Conservation (phyloP, 1,284 basidiomycete genomes). For the Cerrena zonata region DNA sequence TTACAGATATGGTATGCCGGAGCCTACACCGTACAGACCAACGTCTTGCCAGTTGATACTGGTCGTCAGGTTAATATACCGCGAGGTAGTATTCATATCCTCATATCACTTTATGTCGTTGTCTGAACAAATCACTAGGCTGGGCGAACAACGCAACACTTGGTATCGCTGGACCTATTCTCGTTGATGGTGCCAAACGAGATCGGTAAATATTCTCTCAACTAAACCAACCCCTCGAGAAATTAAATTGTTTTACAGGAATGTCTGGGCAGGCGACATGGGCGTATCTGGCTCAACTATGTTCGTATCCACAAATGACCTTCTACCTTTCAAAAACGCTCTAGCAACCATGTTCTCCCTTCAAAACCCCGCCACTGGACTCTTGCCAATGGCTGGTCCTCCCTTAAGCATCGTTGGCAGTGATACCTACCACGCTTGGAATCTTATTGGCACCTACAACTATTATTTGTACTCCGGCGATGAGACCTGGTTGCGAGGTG, state of each 20-base stretch:
- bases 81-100: slow-evolving; percentile 24
- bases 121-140: slow-evolving; percentile 26
- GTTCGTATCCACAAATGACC: slow-evolving; percentile 56
- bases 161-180: slow-evolving; percentile 53
- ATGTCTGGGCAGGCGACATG: slow-evolving; percentile 62
- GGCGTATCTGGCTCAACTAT: slow-evolving; percentile 56
- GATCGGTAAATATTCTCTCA: slow-evolving; percentile 37
- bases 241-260: slow-evolving; percentile 26
- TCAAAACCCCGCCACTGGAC: slow-evolving; percentile 47
- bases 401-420: slow-evolving; percentile 47
- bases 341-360: slow-evolving; percentile 54
- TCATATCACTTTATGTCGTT: not conserved
- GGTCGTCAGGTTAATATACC: slow-evolving; percentile 38
- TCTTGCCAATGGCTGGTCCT: slow-evolving; percentile 51
- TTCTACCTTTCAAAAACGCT: slow-evolving; percentile 50
- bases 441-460: slow-evolving; percentile 41
- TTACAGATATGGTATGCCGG: slow-evolving; percentile 60
- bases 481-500: slow-evolving; percentile 33
- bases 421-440: slow-evolving; percentile 41
- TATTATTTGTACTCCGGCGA: slow-evolving; percentile 46
- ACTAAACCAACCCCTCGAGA: not conserved
- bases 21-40: slow-evolving; percentile 58
- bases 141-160: slow-evolving; percentile 55
- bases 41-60: slow-evolving; percentile 47
- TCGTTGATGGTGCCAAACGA: slow-evolving; percentile 59